Conservation (phyloP, 768 basidiomycete species). For the Tricholomella constricta region DNA sequence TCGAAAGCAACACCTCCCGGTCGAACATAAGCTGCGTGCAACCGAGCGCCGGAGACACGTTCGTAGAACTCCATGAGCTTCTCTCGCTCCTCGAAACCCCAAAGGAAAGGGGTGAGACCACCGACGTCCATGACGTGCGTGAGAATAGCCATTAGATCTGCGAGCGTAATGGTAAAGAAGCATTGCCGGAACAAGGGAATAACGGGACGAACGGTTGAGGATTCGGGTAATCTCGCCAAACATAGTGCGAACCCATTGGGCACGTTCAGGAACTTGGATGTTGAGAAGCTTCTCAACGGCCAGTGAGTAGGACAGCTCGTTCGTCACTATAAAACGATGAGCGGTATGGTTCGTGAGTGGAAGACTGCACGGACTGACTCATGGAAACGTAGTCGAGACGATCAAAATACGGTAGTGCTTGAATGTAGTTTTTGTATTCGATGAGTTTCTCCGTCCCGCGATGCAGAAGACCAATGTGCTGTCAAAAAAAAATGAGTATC, state of each 20-base stretch:
- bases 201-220: constrained; percentile 71
- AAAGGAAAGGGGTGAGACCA: constrained; percentile 96
- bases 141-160: constrained; percentile 95
- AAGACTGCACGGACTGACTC: constrained; percentile 59
- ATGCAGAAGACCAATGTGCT: constrained; percentile 96
- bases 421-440: constrained; percentile 97
- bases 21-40: constrained; percentile 97
- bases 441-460: constrained; percentile 98
- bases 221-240: constrained; percentile 98
- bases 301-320: constrained; percentile 95
- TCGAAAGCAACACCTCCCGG: constrained; percentile 99
- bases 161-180: background rate
- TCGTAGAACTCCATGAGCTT: constrained; percentile 99
- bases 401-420: constrained; percentile 98
- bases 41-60: constrained; percentile 95
- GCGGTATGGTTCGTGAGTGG: background rate
- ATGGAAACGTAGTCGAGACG: constrained; percentile 99
- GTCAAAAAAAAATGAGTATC: constrained; percentile 9
- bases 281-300: constrained; percentile 98
- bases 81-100: constrained; percentile 99
- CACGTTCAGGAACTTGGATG: constrained; percentile 94
- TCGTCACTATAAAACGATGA: constrained; percentile 75
- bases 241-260: constrained; percentile 96
- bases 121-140: constrained; percentile 98
- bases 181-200: constrained; percentile 2